phyloP scores from a whole-genome alignment of 148 eudicot genomes.

The Persicaria maculosa region DNA sequence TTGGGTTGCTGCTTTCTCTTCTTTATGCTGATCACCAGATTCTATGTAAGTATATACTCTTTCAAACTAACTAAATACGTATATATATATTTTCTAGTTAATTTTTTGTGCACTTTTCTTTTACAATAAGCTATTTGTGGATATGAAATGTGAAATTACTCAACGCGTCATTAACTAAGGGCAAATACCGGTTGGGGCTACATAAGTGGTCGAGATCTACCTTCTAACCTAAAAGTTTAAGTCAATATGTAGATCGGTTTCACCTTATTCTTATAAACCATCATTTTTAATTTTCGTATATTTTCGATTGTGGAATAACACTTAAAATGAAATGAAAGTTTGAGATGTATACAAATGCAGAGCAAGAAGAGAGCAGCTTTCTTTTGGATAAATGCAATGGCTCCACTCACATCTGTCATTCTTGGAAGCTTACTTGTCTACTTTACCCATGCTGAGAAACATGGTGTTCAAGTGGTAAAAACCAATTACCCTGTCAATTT shows the following conservation, averaged over 20 bases:
- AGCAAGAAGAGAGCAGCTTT: slow-evolving; percentile 42
- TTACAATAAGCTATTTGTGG: too few species aligned
- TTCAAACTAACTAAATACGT: neutral
- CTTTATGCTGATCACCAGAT: slow-evolving; percentile 42
- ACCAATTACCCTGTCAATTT: neutral
- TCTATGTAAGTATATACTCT: slow-evolving; percentile 33
- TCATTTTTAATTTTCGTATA: neutral
- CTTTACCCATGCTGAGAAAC: slow-evolving; percentile 55
- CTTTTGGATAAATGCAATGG: slow-evolving; percentile 73
- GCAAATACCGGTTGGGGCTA: too few species aligned
- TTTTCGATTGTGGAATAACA: neutral
- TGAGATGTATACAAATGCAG: slow-evolving; percentile 18
- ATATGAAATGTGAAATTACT: too few species aligned
- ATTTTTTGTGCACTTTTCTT: too few species aligned
- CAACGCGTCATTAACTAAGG: too few species aligned
- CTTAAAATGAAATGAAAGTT: neutral
- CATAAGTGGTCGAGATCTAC: too few species aligned
- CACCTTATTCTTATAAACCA: too few species aligned
- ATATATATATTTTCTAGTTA: neutral
- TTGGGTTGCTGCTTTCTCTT: slow-evolving; percentile 46
- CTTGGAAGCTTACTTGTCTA: slow-evolving; percentile 64
- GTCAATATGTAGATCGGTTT: too few species aligned
- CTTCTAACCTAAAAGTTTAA: too few species aligned
- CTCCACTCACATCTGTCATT: slow-evolving; percentile 51
- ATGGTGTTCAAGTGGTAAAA: slow-evolving; percentile 54